phyloP scores from a whole-genome alignment of 2,329 filamentous ascomycete genomes.

The Pseudocercospora vitis region DNA sequence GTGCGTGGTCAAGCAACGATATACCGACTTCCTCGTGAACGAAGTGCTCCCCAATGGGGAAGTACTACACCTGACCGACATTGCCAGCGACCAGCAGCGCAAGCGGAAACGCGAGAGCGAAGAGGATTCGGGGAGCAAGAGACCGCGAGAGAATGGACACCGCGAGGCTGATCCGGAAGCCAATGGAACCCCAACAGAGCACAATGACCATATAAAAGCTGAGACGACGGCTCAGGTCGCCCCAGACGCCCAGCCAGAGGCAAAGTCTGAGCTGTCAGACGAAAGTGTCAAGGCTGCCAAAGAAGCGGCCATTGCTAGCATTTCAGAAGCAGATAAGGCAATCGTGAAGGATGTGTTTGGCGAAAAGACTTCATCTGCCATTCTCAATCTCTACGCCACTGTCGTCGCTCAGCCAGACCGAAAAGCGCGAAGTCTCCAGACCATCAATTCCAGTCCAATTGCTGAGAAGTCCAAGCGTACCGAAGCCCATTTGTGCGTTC shows the following conservation, averaged over 20 bases:
- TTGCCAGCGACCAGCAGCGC: slow-evolving; percentile 30
- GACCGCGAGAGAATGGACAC: slow-evolving; percentile 11
- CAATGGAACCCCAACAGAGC: slow-evolving; percentile 2
- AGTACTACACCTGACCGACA: slow-evolving; percentile 68
- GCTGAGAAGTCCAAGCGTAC: slow-evolving; percentile 62
- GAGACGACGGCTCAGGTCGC: neutral
- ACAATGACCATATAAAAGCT: neutral
- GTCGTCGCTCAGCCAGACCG: slow-evolving; percentile 55
- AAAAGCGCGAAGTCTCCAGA: slow-evolving; percentile 58
- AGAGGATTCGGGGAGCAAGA: slow-evolving; percentile 20
- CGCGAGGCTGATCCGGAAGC: slow-evolving; percentile 4
- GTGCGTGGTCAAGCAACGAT: slow-evolving; percentile 71
- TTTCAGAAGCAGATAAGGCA: slow-evolving; percentile 42
- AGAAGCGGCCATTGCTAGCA: slow-evolving; percentile 25
- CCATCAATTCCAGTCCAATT: slow-evolving; percentile 55
- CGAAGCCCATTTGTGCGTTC: slow-evolving; percentile 65
- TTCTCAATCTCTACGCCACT: slow-evolving; percentile 57
- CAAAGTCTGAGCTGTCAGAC: slow-evolving; percentile 3
- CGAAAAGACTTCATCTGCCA: slow-evolving; percentile 48
- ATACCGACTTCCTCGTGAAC: slow-evolving; percentile 90
- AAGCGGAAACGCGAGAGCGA: slow-evolving; percentile 29
- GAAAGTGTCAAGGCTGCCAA: slow-evolving; percentile 17
- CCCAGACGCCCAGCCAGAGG: neutral
- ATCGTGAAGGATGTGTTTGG: slow-evolving; percentile 53
- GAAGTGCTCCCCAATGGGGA: slow-evolving; percentile 76